Evolutionary conservation across 1,139 yeast genomes (phyloP).

Genomic region (Debaryomycetaceae sp.): DNA sequence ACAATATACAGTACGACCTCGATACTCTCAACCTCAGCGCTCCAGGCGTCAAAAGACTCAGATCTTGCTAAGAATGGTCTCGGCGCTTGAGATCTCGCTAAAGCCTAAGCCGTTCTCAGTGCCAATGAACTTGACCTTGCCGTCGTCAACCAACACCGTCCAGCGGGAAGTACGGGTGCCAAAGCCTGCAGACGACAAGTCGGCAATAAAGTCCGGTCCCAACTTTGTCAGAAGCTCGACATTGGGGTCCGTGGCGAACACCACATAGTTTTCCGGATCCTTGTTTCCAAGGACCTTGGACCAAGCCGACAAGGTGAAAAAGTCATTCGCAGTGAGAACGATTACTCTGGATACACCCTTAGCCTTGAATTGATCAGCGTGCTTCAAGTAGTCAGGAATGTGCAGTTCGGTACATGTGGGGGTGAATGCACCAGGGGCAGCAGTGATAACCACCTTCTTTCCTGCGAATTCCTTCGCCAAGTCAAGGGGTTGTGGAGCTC

Average conservation of each 20-base stretch:
- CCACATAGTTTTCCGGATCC: conserved; percentile 29
- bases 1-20: too few species aligned
- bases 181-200: conserved; percentile 40
- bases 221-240: conserved; percentile 50
- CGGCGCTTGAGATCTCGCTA: conserved; percentile 49
- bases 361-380: conserved; percentile 41
- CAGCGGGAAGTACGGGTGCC: conserved; percentile 9
- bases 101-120: conserved; percentile 51
- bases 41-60: too few species aligned
- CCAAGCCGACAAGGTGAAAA: conserved; percentile 73
- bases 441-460: conserved; percentile 33
- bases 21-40: too few species aligned
- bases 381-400: conserved; percentile 62
- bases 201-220: conserved; percentile 43
- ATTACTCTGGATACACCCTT: conserved; percentile 67
- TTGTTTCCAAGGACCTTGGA: conserved; percentile 55
- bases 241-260: conserved; percentile 68
- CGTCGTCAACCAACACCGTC: conserved; percentile 10
- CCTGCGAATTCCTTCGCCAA: conserved; percentile 40
- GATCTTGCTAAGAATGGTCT: conserved; percentile 37
- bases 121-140: conserved; percentile 20
- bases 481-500: conserved; percentile 38
- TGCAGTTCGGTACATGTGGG: conserved; percentile 47
- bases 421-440: conserved; percentile 69
- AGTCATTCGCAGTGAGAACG: conserved; percentile 70